Percentiles rank a stretch among this genome's conserved stretches.
These are phyloP conservation scores for Xylaria sp. DNA, from an alignment of 2,329 filamentous ascomycete species.

Conservation along the genomic window DNA sequence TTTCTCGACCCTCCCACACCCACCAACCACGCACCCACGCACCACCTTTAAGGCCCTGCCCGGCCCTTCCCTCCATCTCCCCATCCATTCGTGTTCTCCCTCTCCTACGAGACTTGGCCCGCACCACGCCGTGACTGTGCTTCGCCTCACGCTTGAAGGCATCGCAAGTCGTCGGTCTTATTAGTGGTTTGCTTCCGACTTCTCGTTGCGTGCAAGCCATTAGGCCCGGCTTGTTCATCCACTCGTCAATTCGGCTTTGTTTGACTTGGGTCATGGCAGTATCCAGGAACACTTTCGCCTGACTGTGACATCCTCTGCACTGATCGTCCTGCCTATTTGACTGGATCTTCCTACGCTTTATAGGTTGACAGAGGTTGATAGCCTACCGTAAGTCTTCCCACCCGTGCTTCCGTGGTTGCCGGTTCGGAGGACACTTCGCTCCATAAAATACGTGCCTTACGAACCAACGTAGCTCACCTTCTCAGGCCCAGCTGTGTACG, in stretches of 20 bases:
- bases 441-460: background rate
- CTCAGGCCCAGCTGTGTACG: background rate
- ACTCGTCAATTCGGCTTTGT: constrained; percentile 12
- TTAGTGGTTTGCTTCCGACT: constrained; percentile 10
- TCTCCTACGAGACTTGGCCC: constrained; percentile 21
- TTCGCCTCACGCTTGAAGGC: constrained; percentile 24
- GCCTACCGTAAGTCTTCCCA: constrained; percentile 9
- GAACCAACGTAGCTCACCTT: background rate
- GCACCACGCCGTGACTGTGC: constrained; percentile 23
- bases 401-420: background rate
- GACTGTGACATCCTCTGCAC: constrained; percentile 21
- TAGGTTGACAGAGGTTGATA: constrained; percentile 1
- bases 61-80: constrained; percentile 17
- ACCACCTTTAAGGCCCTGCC: constrained; percentile 26
- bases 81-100: constrained; percentile 16
- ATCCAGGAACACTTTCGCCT: constrained; percentile 13
- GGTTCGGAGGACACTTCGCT: background rate
- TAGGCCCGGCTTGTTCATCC: constrained; percentile 5
- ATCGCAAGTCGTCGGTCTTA: constrained; percentile 15
- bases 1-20: constrained; percentile 5
- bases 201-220: constrained; percentile 5
- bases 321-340: constrained; percentile 14
- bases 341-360: constrained; percentile 11
- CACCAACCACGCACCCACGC: constrained; percentile 10
- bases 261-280: constrained; percentile 25